Percentiles rank a stretch among this genome's conserved stretches.
Evolutionary conservation across 1,284 basidiomycete species (phyloP).

Genomic region (Chalciporus sp.): DNA sequence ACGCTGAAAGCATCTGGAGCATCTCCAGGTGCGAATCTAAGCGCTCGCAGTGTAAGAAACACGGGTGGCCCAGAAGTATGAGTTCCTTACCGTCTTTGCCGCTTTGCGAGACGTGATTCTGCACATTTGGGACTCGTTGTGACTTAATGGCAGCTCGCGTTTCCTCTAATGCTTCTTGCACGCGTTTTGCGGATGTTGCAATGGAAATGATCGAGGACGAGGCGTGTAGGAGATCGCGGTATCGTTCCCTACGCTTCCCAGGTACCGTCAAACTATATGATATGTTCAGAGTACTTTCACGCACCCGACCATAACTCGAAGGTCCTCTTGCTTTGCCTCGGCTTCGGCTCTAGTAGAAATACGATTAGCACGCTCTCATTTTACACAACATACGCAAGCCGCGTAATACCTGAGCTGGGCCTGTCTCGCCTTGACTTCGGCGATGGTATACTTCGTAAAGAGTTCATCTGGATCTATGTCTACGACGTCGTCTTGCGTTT

Average conservation of each 20-base stretch:
- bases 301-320: conserved; percentile 94
- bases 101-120: conserved; percentile 42
- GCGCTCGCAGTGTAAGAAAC: conserved; percentile 6
- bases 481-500: conserved; percentile 23
- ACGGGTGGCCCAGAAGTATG: background rate
- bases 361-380: conserved; percentile 4
- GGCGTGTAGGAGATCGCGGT: conserved; percentile 89
- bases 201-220: conserved; percentile 86
- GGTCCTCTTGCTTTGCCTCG: conserved; percentile 88
- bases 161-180: conserved; percentile 61
- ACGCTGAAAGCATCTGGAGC: conserved; percentile 79
- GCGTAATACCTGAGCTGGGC: conserved; percentile 63
- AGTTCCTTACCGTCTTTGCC: conserved; percentile 50
- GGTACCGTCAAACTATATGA: conserved; percentile 37
- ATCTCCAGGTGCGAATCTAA: conserved; percentile 68
- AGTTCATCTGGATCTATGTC: conserved; percentile 77
- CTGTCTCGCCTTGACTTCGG: conserved; percentile 76
- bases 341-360: conserved; percentile 68
- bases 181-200: conserved; percentile 63
- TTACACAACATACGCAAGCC: background rate
- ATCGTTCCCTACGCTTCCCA: conserved; percentile 83
- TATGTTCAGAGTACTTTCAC: conserved; percentile 37
- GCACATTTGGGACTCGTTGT: conserved; percentile 46
- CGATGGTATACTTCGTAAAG: conserved; percentile 72
- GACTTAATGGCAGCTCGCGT: conserved; percentile 55